phyloP scores from a whole-genome alignment of 1,284 basidiomycete genomes.

The Melampsora americana region DNA sequence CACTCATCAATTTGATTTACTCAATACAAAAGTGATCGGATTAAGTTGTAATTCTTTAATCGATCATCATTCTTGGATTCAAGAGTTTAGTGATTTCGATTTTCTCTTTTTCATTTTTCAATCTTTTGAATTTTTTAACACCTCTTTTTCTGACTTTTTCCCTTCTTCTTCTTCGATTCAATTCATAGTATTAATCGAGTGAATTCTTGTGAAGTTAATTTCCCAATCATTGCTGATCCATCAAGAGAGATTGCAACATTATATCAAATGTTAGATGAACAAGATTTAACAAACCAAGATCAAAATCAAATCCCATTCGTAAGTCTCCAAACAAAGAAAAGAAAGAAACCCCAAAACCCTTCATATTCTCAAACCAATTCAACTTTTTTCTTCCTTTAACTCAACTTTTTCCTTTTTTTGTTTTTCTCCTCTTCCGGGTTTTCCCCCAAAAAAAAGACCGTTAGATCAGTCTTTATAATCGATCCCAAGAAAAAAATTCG shows the following conservation, averaged over 20 bases:
- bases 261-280: slow-evolving; percentile 94
- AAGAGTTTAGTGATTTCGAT: slow-evolving; percentile 60
- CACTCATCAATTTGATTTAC: slow-evolving; percentile 75
- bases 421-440: slow-evolving; percentile 22
- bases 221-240: slow-evolving; percentile 70
- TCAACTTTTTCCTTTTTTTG: neutral
- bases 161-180: neutral
- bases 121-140: slow-evolving; percentile 48
- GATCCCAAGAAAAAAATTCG: slow-evolving; percentile 84
- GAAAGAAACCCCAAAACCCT: no score
- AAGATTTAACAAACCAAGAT: slow-evolving; percentile 92
- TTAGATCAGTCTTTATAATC: slow-evolving; percentile 90
- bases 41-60: slow-evolving; percentile 86
- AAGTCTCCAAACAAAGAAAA: no score
- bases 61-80: slow-evolving; percentile 83
- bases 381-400: neutral
- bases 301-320: slow-evolving; percentile 80
- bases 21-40: slow-evolving; percentile 88
- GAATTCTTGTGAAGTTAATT: slow-evolving; percentile 11
- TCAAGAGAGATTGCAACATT: slow-evolving; percentile 75
- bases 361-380: no score
- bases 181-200: slow-evolving; percentile 25
- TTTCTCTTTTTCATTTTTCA: slow-evolving; percentile 57
- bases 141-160: slow-evolving; percentile 78
- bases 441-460: slow-evolving; percentile 62